Evolutionary conservation across 2,329 filamentous ascomycete species (phyloP).

Genomic region (Diaporthe citriasiana): DNA sequence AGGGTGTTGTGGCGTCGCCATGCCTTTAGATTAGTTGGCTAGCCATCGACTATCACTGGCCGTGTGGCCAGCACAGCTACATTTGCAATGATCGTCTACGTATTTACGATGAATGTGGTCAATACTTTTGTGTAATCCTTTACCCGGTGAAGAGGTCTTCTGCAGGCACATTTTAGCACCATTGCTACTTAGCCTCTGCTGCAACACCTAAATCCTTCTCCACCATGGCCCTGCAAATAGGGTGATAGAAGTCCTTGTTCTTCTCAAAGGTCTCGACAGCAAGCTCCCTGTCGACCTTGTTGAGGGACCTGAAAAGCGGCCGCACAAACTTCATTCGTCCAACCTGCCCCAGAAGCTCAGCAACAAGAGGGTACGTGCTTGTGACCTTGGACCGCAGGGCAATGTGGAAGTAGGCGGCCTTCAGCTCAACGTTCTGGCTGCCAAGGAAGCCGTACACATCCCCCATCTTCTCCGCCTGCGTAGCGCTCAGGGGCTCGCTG

Average conservation of each 20-base stretch:
- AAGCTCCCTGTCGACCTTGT: slow-evolving; percentile 79
- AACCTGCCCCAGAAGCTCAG: slow-evolving; percentile 82
- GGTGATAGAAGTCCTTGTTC: slow-evolving; percentile 94
- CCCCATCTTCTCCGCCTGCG: slow-evolving; percentile 80
- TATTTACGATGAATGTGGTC: not conserved
- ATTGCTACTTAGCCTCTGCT: slow-evolving; percentile 14
- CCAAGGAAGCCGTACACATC: slow-evolving; percentile 78
- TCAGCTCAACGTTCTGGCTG: slow-evolving; percentile 90
- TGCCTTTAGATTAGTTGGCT: too few species aligned
- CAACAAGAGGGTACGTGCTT: slow-evolving; percentile 77
- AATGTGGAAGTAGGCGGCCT: slow-evolving; percentile 83
- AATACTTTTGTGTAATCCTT: not conserved
- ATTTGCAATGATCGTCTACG: too few species aligned
- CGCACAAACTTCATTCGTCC: slow-evolving; percentile 98
- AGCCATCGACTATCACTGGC: too few species aligned
- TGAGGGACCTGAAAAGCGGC: slow-evolving; percentile 83
- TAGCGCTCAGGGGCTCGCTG: slow-evolving; percentile 71
- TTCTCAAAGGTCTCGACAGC: slow-evolving; percentile 87
- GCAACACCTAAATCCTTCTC: slow-evolving; percentile 80
- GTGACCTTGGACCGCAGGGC: slow-evolving; percentile 81
- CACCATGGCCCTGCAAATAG: slow-evolving; percentile 88
- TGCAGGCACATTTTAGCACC: slow-evolving; percentile 57
- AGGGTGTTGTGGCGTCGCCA: too few species aligned
- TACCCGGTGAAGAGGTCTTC: not conserved
- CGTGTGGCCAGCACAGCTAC: too few species aligned